phyloP scores from a whole-genome alignment of 1,139 yeast genomes.

The Hansenula lynferdii region DNA sequence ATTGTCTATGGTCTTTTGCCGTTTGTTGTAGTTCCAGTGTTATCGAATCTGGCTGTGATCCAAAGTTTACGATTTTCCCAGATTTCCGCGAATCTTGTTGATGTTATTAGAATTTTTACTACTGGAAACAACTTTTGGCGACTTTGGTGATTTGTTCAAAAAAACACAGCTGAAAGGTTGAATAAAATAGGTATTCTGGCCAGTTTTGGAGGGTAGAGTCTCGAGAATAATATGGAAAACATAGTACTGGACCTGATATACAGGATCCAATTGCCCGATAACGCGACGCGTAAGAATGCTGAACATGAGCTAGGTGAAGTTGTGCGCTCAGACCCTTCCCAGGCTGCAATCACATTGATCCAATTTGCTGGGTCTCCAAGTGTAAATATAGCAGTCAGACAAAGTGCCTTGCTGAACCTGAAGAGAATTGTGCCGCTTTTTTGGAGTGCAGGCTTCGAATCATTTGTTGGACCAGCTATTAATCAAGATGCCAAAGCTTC shows the following conservation, averaged over 20 bases:
- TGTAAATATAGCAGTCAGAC: conserved; percentile 34
- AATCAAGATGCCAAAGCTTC: conserved; percentile 44
- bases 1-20: too few relatives aligned
- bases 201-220: not conserved
- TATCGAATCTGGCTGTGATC: not conserved
- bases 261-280: conserved; percentile 28
- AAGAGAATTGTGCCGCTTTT: conserved; percentile 65
- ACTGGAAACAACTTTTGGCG: too few relatives aligned
- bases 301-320: conserved; percentile 24
- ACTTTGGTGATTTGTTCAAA: too few relatives aligned
- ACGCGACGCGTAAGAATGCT: conserved; percentile 26
- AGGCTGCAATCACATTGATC: conserved; percentile 23
- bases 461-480: conserved; percentile 67
- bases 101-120: not conserved
- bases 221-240: not conserved
- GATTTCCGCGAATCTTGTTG: not conserved
- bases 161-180: too few relatives aligned
- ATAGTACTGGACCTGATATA: conserved; percentile 6
- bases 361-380: conserved; percentile 19
- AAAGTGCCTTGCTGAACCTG: conserved; percentile 65
- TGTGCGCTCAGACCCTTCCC: conserved; percentile 28
- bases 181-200: too few relatives aligned
- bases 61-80: not conserved
- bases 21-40: too few relatives aligned
- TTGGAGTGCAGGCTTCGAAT: conserved; percentile 86